A percentile compares a stretch with the other conserved stretches of the same genome.
These are phyloP conservation scores for Emmonsiellopsis sp. DNA, from an alignment of 2,329 filamentous ascomycete species.

Conservation along the genomic window DNA sequence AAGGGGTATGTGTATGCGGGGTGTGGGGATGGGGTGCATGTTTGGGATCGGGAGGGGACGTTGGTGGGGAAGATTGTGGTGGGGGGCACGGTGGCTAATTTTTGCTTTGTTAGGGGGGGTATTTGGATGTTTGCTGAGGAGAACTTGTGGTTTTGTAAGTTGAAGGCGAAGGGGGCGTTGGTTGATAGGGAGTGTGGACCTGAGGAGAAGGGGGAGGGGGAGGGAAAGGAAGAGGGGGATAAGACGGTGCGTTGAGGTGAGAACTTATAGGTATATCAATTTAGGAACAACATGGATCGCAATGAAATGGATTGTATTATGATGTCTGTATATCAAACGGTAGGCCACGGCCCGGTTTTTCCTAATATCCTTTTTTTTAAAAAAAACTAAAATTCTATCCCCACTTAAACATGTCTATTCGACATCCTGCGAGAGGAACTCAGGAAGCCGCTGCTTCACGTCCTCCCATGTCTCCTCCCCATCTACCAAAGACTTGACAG, in stretches of 20 bases:
- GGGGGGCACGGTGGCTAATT: slow-evolving; percentile 38
- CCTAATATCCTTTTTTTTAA: slow-evolving; percentile 4
- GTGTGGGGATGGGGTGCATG: slow-evolving; percentile 45
- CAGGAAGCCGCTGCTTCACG: slow-evolving; percentile 66
- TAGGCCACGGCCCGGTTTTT: slow-evolving; percentile 7
- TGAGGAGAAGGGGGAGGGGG: background rate
- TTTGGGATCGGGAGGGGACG: slow-evolving; percentile 41
- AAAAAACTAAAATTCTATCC: background rate
- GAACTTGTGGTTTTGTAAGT: slow-evolving; percentile 8
- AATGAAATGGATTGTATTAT: background rate
- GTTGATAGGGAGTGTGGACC: slow-evolving; percentile 7
- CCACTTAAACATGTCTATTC: slow-evolving; percentile 26
- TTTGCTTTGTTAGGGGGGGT: slow-evolving; percentile 32
- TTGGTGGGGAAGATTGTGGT: slow-evolving; percentile 50
- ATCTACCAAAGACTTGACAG: slow-evolving; percentile 55
- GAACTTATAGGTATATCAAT: background rate
- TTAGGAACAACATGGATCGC: background rate
- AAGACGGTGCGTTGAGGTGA: background rate
- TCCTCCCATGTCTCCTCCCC: slow-evolving; percentile 60
- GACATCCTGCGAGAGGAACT: slow-evolving; percentile 66
- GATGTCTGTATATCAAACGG: background rate
- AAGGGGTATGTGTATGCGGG: slow-evolving; percentile 48
- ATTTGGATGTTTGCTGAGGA: slow-evolving; percentile 12
- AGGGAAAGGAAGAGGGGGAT: background rate
- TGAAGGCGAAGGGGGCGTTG: slow-evolving; percentile 11